phyloP scores from a whole-genome alignment of 129 eudicot genomes.

The Artemisia annua region DNA sequence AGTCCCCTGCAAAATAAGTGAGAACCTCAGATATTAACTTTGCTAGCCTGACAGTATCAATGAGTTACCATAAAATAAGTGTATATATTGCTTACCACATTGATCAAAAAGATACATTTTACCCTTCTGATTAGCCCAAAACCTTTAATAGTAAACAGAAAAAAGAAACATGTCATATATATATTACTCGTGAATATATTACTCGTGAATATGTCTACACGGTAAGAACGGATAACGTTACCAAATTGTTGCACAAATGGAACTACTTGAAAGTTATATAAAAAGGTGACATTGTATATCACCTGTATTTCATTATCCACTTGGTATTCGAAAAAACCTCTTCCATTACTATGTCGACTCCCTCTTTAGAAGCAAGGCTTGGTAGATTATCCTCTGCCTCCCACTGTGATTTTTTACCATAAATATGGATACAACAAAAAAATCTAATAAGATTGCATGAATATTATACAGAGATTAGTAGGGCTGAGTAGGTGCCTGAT shows the following conservation, averaged over 20 bases:
- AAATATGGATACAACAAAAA: neutral
- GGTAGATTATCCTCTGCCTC: conserved; percentile 34
- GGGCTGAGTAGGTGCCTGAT: too few species aligned
- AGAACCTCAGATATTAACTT: neutral
- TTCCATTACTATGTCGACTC: conserved; percentile 15
- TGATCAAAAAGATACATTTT: conserved; percentile 25
- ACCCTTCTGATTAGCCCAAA: conserved; percentile 32
- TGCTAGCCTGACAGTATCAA: neutral
- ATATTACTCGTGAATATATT: conserved; percentile 1
- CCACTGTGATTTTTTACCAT: conserved; percentile 11
- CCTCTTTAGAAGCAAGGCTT: conserved; percentile 23
- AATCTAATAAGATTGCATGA: neutral
- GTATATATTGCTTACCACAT: conserved; percentile 22
- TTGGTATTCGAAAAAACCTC: conserved; percentile 13
- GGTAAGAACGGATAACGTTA: neutral
- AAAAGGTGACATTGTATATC: neutral
- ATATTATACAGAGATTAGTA: neutral
- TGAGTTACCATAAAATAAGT: conserved; percentile 1
- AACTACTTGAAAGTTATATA: neutral
- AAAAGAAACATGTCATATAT: neutral
- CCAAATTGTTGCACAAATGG: conserved; percentile 3
- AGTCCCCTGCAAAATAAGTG: conserved; percentile 15
- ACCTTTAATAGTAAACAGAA: conserved; percentile 16
- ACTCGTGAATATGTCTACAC: neutral
- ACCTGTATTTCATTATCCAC: conserved; percentile 29